phyloP scores from a whole-genome alignment of 2,329 filamentous ascomycete species.

The Aspergillus glaucus region DNA sequence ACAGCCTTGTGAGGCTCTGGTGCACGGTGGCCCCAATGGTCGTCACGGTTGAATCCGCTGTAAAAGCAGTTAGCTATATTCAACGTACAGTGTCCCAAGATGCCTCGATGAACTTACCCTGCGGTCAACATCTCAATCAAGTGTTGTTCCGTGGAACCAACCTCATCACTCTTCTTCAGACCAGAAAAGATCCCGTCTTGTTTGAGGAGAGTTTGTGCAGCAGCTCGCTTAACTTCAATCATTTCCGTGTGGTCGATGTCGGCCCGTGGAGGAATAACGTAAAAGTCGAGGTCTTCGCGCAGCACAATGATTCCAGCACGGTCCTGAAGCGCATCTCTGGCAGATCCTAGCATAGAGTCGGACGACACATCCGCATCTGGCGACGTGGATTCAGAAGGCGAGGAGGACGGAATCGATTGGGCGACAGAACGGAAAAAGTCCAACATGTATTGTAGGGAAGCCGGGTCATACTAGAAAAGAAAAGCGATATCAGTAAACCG shows the following conservation, averaged over 20 bases:
- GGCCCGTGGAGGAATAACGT: slow-evolving; percentile 79
- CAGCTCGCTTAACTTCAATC: slow-evolving; percentile 92
- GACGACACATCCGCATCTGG: slow-evolving; percentile 57
- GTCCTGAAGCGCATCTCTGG: slow-evolving; percentile 73
- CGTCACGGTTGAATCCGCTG: slow-evolving; percentile 94
- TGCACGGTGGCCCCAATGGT: slow-evolving; percentile 93
- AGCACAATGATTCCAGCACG: slow-evolving; percentile 95
- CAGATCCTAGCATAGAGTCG: slow-evolving; percentile 64
- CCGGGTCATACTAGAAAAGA: slow-evolving; percentile 77
- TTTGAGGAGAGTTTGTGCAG: slow-evolving; percentile 74
- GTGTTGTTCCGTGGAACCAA: slow-evolving; percentile 94
- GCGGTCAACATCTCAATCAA: slow-evolving; percentile 98
- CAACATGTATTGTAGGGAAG: slow-evolving; percentile 96
- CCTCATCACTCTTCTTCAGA: slow-evolving; percentile 87
- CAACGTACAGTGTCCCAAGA: background rate
- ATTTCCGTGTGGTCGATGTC: slow-evolving; percentile 85
- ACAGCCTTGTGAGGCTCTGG: slow-evolving; percentile 97
- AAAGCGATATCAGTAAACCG: background rate
- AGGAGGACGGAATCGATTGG: slow-evolving; percentile 73
- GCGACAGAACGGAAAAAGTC: slow-evolving; percentile 96
- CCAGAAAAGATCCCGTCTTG: slow-evolving; percentile 97
- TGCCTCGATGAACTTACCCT: slow-evolving; percentile 57
- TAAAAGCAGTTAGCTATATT: slow-evolving; percentile 10
- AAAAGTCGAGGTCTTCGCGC: slow-evolving; percentile 94
- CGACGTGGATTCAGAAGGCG: slow-evolving; percentile 59